phyloP scores from a whole-genome alignment of 106 monocot genomes.

The Agapanthus africanus region DNA sequence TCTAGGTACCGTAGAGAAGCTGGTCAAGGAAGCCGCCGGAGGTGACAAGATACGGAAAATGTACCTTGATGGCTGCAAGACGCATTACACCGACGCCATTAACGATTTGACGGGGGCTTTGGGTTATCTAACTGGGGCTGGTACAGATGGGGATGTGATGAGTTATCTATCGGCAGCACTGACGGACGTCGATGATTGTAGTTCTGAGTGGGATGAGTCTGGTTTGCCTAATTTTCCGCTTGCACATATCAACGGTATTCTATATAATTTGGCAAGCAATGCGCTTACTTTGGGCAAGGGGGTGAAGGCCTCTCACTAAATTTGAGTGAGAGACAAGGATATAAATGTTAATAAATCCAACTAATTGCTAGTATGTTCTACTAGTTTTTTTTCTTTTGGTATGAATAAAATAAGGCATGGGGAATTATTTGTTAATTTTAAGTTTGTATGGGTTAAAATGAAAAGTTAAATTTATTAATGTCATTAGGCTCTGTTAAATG shows the following conservation, averaged over 20 bases:
- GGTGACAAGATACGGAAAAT: not conserved
- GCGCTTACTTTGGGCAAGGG: not conserved
- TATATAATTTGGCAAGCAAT: not conserved
- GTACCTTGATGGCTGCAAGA: not conserved
- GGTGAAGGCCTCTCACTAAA: too few species aligned
- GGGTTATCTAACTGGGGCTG: not conserved
- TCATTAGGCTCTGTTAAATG: too few species aligned
- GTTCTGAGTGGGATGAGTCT: not conserved
- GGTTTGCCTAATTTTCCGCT: not conserved
- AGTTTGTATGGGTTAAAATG: too few species aligned
- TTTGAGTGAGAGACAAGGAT: too few species aligned
- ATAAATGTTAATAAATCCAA: too few species aligned
- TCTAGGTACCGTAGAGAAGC: not conserved
- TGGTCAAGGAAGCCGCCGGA: not conserved
- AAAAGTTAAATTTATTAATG: too few species aligned
- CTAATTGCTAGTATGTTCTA: too few species aligned
- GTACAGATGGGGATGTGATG: not conserved
- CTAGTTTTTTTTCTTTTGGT: too few species aligned
- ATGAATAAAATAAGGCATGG: too few species aligned
- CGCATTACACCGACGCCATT: not conserved
- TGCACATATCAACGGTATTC: not conserved
- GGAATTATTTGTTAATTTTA: too few species aligned
- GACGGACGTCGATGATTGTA: not conserved
- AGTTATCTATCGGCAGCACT: not conserved
- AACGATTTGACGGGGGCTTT: not conserved